These are phyloP conservation scores for Pythium aristosporum DNA, from an alignment of 352 stramenopile species.

Conservation along the genomic window DNA sequence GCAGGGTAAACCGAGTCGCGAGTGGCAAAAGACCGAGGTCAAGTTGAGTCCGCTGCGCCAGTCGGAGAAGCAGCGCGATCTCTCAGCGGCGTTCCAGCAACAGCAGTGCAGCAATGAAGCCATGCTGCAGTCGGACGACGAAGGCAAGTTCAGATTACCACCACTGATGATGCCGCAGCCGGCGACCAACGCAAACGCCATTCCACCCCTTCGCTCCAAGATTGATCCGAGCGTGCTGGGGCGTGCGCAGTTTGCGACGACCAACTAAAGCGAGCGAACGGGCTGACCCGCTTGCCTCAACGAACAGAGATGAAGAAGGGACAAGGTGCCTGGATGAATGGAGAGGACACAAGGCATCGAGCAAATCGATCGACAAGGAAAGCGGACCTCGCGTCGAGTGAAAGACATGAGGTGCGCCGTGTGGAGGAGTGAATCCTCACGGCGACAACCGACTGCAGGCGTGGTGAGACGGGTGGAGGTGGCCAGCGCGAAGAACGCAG, in stretches of 20 bases:
- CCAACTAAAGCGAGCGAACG: slow-evolving; percentile 30
- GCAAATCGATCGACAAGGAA: not conserved
- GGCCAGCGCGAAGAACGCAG: slow-evolving; percentile 2
- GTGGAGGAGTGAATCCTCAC: not conserved
- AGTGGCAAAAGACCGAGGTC: slow-evolving; percentile 67
- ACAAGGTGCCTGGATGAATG: not conserved
- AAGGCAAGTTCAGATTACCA: slow-evolving; percentile 49
- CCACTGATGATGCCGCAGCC: slow-evolving; percentile 56
- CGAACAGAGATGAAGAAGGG: not conserved
- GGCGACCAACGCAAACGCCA: slow-evolving; percentile 38
- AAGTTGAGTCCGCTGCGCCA: slow-evolving; percentile 57
- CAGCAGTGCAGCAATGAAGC: slow-evolving; percentile 9
- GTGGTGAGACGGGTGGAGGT: slow-evolving; percentile 4
- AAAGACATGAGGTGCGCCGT: not conserved
- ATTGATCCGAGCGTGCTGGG: slow-evolving; percentile 69
- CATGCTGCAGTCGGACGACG: slow-evolving; percentile 42
- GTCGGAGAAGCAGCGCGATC: slow-evolving; percentile 31
- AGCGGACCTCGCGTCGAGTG: not conserved
- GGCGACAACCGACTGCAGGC: slow-evolving; percentile 2
- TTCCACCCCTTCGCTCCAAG: slow-evolving; percentile 77
- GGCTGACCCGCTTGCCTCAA: not conserved
- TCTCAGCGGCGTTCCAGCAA: slow-evolving; percentile 19
- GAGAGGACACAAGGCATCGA: not conserved
- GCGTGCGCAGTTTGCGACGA: slow-evolving; percentile 45
- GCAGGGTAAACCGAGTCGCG: slow-evolving; percentile 34